Evolutionary conservation across 108 stramenopile species (phyloP).

Genomic region (Fistulifera pelliculosa): DNA sequence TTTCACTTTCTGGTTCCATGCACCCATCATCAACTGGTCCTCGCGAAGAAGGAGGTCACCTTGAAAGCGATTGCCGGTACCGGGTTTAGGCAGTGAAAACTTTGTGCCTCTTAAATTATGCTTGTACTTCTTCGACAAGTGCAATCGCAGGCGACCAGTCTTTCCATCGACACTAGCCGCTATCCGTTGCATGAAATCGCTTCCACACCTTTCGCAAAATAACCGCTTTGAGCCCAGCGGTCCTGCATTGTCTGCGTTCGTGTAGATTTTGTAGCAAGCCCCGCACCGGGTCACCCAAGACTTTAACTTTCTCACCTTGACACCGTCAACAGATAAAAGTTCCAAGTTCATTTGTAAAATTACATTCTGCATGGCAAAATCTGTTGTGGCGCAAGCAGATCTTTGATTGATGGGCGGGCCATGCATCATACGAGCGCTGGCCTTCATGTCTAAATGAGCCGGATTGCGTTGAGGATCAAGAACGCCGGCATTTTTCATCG

Average conservation of each 20-base stretch:
- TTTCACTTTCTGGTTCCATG: conserved; percentile 93
- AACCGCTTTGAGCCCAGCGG: conserved; percentile 34
- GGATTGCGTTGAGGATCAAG: conserved; percentile 8
- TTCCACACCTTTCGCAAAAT: conserved; percentile 94
- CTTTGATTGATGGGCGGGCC: conserved; percentile 50
- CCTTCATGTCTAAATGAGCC: conserved; percentile 1
- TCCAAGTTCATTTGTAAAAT: conserved; percentile 93
- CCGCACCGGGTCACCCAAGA: conserved; percentile 94
- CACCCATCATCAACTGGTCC: conserved; percentile 94
- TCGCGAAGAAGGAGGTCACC: conserved; percentile 93
- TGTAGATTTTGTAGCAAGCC: conserved; percentile 86
- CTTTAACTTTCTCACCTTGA: conserved; percentile 70
- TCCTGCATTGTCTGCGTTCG: conserved; percentile 32
- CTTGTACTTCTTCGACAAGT: conserved; percentile 73
- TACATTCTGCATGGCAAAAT: conserved; percentile 99
- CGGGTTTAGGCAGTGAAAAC: conserved; percentile 88
- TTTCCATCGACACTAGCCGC: conserved; percentile 82
- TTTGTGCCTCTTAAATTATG: conserved; percentile 85
- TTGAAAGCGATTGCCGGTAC: conserved; percentile 54
- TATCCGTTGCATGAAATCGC: conserved; percentile 76
- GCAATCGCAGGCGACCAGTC: conserved; percentile 79
- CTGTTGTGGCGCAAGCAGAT: conserved; percentile 93
- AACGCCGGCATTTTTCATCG: conserved; percentile 29
- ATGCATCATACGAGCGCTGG: neutral
- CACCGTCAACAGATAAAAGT: conserved; percentile 83